These are phyloP conservation scores for Pterula multifida DNA, from an alignment of 1,284 basidiomycete species.

Conservation along the genomic window DNA sequence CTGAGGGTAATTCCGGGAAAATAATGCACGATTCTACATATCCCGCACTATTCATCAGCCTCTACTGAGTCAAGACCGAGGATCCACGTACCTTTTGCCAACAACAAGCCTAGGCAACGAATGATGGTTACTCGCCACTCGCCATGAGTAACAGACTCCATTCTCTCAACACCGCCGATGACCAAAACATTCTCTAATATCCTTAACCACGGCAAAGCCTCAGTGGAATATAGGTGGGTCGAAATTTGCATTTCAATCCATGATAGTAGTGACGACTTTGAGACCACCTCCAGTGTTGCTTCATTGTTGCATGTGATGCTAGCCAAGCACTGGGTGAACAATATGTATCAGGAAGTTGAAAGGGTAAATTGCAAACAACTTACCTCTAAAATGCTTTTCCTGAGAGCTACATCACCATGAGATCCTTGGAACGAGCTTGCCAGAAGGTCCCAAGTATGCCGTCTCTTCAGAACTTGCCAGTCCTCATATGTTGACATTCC, in stretches of 20 bases:
- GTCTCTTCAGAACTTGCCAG: slow-evolving; percentile 69
- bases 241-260: slow-evolving; percentile 72
- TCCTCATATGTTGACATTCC: slow-evolving; percentile 65
- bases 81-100: slow-evolving; percentile 12
- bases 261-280: slow-evolving; percentile 55
- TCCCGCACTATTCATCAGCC: not conserved
- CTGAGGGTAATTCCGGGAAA: not conserved
- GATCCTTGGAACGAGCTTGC: slow-evolving; percentile 70
- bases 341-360: slow-evolving; percentile 7
- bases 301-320: slow-evolving; percentile 57
- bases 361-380: slow-evolving; percentile 7
- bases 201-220: slow-evolving; percentile 50
- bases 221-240: slow-evolving; percentile 22
- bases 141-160: slow-evolving; percentile 37
- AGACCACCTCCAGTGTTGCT: slow-evolving; percentile 55
- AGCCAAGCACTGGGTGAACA: slow-evolving; percentile 42
- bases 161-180: slow-evolving; percentile 30
- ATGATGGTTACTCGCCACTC: slow-evolving; percentile 44
- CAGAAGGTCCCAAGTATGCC: slow-evolving; percentile 83
- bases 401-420: slow-evolving; percentile 37
- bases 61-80: not conserved
- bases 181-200: slow-evolving; percentile 61
- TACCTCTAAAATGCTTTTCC: slow-evolving; percentile 59
- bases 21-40: not conserved
- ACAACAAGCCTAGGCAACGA: slow-evolving; percentile 35